These are phyloP conservation scores for Perilla frutescens DNA, from an alignment of 257 asterid genomes.

Conservation along the genomic window DNA sequence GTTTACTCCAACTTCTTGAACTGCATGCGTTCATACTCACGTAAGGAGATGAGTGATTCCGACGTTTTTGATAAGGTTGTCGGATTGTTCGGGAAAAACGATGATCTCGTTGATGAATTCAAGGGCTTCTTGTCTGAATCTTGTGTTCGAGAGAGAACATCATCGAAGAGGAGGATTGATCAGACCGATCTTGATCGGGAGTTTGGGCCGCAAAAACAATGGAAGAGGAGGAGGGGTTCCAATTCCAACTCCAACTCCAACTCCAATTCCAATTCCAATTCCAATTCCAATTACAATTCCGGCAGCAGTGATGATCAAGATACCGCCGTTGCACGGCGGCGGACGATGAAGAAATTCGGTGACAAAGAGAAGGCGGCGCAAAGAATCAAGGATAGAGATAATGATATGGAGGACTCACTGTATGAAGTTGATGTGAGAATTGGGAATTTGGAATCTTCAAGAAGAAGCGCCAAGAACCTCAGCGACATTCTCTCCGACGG, in stretches of 20 bases:
- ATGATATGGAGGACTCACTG: background rate
- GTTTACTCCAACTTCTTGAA: background rate
- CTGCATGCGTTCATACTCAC: background rate
- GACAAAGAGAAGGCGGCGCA: background rate
- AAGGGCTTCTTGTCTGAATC: background rate
- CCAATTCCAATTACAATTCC: background rate
- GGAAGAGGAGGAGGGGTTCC: background rate
- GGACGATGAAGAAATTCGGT: background rate
- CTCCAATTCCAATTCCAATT: too few relatives aligned
- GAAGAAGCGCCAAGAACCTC: background rate
- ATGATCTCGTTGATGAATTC: slow-evolving; percentile 6
- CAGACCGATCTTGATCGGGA: background rate
- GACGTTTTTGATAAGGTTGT: background rate
- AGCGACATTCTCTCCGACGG: background rate
- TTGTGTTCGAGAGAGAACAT: background rate
- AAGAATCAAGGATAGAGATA: background rate
- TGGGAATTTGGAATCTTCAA: background rate
- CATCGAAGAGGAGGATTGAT: background rate
- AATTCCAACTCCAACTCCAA: background rate
- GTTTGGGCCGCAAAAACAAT: background rate
- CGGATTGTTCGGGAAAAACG: background rate
- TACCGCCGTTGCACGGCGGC: background rate
- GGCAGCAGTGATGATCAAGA: background rate
- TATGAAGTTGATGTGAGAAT: background rate
- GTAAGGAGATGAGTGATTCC: background rate